Percentiles rank a stretch among this genome's conserved stretches.
Conservation (phyloP, 1,139 yeast genomes). For the Yamadazyma mexicana region DNA sequence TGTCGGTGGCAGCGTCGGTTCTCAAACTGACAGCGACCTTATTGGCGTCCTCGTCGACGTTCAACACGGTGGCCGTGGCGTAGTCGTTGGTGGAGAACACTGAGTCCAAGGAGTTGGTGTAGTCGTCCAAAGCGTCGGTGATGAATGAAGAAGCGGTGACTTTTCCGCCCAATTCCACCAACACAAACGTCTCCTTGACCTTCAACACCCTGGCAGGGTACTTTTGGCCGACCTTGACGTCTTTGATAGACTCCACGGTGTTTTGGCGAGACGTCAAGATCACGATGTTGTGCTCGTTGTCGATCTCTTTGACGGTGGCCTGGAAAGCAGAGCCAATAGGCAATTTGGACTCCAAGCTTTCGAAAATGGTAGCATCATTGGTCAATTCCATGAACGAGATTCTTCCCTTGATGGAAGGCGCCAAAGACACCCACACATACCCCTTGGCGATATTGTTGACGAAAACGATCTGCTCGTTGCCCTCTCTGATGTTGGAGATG, state of each 20-base stretch:
- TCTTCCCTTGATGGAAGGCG: conserved; percentile 70
- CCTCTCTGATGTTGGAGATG: conserved; percentile 41
- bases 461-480: conserved; percentile 47
- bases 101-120: conserved; percentile 53
- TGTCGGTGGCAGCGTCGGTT: conserved; percentile 51
- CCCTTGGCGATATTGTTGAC: conserved; percentile 56
- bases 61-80: conserved; percentile 61
- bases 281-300: conserved; percentile 51
- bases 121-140: conserved; percentile 80
- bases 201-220: conserved; percentile 69
- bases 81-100: conserved; percentile 56
- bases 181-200: conserved; percentile 59
- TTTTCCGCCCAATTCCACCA: conserved; percentile 65
- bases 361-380: conserved; percentile 52
- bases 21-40: conserved; percentile 70
- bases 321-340: conserved; percentile 73
- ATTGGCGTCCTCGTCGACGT: conserved; percentile 53
- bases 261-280: conserved; percentile 52
- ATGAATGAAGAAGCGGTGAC: conserved; percentile 67
- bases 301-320: conserved; percentile 57
- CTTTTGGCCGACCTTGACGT: conserved; percentile 56
- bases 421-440: conserved; percentile 65
- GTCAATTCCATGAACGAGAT: conserved; percentile 67
- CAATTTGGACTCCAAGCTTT: conserved; percentile 52
- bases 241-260: conserved; percentile 42